phyloP scores from a whole-genome alignment of 2,329 filamentous ascomycete species.

The Fusarium tjaetaba region DNA sequence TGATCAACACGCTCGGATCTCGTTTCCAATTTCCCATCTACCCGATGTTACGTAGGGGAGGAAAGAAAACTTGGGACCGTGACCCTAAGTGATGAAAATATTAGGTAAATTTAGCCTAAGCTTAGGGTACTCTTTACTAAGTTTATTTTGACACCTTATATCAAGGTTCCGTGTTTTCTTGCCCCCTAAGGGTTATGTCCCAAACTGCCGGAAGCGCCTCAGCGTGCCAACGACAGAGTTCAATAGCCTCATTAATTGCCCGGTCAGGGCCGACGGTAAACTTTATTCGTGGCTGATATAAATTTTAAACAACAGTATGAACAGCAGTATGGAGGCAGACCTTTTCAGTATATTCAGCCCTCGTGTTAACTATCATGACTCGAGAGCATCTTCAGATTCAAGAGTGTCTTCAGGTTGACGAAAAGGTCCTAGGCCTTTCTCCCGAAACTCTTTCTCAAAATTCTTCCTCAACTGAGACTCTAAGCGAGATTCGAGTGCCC shows the following conservation, averaged over 20 bases:
- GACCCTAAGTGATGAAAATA: too few species aligned
- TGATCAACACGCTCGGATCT: not conserved
- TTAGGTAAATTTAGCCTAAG: too few species aligned
- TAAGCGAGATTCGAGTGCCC: not conserved
- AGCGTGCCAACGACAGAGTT: not conserved
- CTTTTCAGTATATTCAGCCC: rapidly evolving
- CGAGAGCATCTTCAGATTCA: not conserved
- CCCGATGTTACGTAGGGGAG: not conserved
- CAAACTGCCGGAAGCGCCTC: not conserved
- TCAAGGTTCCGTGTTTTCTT: too few species aligned
- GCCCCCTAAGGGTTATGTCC: too few species aligned
- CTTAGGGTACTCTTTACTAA: too few species aligned
- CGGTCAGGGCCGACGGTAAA: not conserved
- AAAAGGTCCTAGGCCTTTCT: not conserved
- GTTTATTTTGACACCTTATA: too few species aligned
- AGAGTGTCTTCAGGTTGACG: not conserved
- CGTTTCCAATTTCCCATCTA: not conserved
- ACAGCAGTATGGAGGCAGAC: rapidly evolving
- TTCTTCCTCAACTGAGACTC: not conserved
- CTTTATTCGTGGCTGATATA: not conserved
- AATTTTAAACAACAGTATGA: not conserved
- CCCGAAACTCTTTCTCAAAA: not conserved
- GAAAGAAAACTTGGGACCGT: too few species aligned
- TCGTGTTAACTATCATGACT: not conserved
- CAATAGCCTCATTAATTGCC: not conserved